Evolutionary conservation across 441 rosid genomes (phyloP).

Genomic region (Jatropha multifida): DNA sequence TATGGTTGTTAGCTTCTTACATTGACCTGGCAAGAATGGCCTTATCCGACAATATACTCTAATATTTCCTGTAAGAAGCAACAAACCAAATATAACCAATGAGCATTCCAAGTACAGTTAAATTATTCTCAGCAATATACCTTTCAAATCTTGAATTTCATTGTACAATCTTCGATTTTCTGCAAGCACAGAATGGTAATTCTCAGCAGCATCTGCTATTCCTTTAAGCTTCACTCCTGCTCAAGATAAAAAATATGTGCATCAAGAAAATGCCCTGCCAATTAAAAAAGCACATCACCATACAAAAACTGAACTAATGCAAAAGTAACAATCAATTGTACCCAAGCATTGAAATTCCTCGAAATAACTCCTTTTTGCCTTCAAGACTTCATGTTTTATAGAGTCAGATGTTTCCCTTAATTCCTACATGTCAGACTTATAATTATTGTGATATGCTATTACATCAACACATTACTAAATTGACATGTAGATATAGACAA

Average conservation of each 20-base stretch:
- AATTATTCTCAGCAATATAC: slow-evolving; percentile 8
- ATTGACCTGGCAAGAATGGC: slow-evolving; percentile 35
- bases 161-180: slow-evolving; percentile 38
- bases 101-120: background rate
- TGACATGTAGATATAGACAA: slow-evolving; percentile 22
- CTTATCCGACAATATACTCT: slow-evolving; percentile 40
- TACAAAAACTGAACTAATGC: background rate
- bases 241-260: background rate
- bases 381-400: slow-evolving; percentile 33
- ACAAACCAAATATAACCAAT: background rate
- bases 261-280: background rate
- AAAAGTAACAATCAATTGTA: slow-evolving; percentile 8
- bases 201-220: slow-evolving; percentile 35
- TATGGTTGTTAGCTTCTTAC: slow-evolving; percentile 31
- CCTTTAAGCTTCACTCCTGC: slow-evolving; percentile 34
- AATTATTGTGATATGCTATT: background rate
- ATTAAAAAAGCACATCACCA: background rate
- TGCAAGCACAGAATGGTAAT: slow-evolving; percentile 36
- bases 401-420: slow-evolving; percentile 29
- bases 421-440: slow-evolving; percentile 23
- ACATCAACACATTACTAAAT: background rate
- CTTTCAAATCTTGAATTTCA: slow-evolving; percentile 42
- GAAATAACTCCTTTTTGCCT: slow-evolving; percentile 25
- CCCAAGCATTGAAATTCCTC: slow-evolving; percentile 34
- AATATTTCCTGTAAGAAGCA: slow-evolving; percentile 29